Evolutionary conservation across 805 yeast genomes (phyloP), one percentile per base, ranked within the genome.

Genomic region (Grigorovia humatica): DNA sequence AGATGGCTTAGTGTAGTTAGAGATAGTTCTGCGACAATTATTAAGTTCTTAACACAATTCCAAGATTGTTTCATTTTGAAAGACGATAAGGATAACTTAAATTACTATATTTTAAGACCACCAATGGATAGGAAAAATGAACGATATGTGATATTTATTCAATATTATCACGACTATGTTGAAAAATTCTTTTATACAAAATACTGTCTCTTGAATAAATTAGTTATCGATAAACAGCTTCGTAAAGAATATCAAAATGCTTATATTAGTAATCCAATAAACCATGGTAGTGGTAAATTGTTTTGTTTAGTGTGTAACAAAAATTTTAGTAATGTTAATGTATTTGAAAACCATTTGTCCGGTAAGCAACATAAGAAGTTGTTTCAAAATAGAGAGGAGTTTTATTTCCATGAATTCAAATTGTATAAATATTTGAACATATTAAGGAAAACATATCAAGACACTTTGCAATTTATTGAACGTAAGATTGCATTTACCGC

Each of bases 331-430:
- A 83, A 83, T 49, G 70, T 70, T 29, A 68, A 88, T 0, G 93
- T 86, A 0, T 89, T 73, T 62, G 67, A 75, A 4, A 81, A 78
- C 2, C 97, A 91, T 71, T 65, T 88, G 27, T 54, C 59, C 1
- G 95, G 96, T 1, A 86, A 85, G 62, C 83, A 82, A 58, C 97
- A 91, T 63, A 69, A 74, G 52, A 83, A 80, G 57, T 79, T 79
- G 42, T 62, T 58, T 0, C 59, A 54, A 27, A 61, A 57, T 19
- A 57, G 62, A 9, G 58, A 57, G 40, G 52, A 60, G 1, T 52
- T 65, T 8, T 58, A 67, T 7, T 55, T 57, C 8, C 57, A 65
- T n/a, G 82, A 79, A 55, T 71, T 61, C 55, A 58, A 68, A 42
- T 65, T 81, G 19, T 64, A 61, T 7, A 60, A 62, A 19, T 57